A percentile compares a stretch with the other conserved stretches of the same genome.
Evolutionary conservation across 2,329 filamentous ascomycete genomes (phyloP).

Genomic region (Apiospora rasikravindrae): DNA sequence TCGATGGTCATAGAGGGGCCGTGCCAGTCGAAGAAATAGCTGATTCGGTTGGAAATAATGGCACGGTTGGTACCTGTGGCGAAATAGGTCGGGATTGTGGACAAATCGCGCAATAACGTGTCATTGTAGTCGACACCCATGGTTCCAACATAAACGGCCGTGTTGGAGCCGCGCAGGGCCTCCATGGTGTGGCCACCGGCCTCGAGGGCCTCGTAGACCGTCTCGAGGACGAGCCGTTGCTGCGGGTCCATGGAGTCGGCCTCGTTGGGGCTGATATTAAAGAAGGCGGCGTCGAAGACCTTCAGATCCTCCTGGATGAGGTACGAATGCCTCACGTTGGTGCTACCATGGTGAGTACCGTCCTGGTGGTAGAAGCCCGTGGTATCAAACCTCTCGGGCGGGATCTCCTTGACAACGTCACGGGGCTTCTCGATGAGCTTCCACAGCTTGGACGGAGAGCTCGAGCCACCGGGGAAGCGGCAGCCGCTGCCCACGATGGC

Average conservation of each 20-base stretch:
- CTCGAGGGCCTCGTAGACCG: not conserved
- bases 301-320: conserved; percentile 29
- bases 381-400: conserved; percentile 21
- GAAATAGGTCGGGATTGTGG: not conserved
- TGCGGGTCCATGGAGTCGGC: conserved; percentile 8
- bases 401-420: conserved; percentile 19
- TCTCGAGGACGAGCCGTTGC: conserved; percentile 1
- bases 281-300: conserved; percentile 47
- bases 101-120: not conserved
- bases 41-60: conserved; percentile 20
- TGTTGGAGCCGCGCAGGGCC: not conserved
- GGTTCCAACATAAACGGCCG: not conserved
- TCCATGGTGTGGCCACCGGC: not conserved
- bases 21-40: conserved; percentile 23
- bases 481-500: conserved; percentile 25
- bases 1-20: conserved; percentile 22
- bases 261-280: conserved; percentile 37
- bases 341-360: conserved; percentile 30
- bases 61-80: not conserved
- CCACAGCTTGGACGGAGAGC: conserved; percentile 23
- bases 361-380: conserved; percentile 27
- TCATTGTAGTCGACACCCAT: not conserved
- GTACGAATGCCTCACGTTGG: conserved; percentile 25
- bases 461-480: conserved; percentile 22
- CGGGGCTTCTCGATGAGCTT: conserved; percentile 18